Evolutionary conservation across 495 filamentous ascomycete genomes (phyloP).

Genomic region (Echria macrotheca): DNA sequence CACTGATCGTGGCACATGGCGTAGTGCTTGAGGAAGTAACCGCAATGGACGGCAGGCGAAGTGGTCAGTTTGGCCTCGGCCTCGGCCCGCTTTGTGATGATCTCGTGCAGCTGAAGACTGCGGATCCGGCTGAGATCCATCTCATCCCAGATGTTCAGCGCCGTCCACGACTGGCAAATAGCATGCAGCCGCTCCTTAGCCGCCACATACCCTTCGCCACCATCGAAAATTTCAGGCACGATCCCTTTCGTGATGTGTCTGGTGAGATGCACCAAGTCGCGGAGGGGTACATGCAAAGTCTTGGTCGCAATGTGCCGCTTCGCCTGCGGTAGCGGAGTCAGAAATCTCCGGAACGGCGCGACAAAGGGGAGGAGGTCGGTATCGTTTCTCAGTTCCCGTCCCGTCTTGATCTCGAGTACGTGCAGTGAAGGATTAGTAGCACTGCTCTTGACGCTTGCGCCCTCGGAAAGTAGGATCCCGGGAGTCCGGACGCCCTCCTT

Average conservation of each 20-base stretch:
- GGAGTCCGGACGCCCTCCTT: constrained; percentile 73
- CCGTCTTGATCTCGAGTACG: constrained; percentile 66
- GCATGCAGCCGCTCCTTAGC: constrained; percentile 58
- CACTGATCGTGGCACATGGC: constrained; percentile 93
- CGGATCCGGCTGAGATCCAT: constrained; percentile 74
- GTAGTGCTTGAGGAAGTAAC: constrained; percentile 79
- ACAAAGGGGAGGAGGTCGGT: constrained; percentile 78
- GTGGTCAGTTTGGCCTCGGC: constrained; percentile 54
- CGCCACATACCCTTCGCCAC: constrained; percentile 33
- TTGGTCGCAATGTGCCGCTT: constrained; percentile 60
- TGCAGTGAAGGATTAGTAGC: constrained; percentile 60
- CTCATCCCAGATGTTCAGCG: constrained; percentile 76
- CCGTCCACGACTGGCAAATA: constrained; percentile 64
- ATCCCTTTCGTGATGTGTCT: constrained; percentile 61
- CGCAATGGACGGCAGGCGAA: constrained; percentile 58
- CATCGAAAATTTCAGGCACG: constrained; percentile 46
- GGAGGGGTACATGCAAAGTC: constrained; percentile 56
- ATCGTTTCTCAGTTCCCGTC: constrained; percentile 58
- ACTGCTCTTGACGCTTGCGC: constrained; percentile 48
- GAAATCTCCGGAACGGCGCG: constrained; percentile 54
- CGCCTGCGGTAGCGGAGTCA: constrained; percentile 53
- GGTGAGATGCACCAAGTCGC: constrained; percentile 78
- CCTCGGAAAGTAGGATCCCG: constrained; percentile 74
- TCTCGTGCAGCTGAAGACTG: constrained; percentile 68
- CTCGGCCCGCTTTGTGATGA: constrained; percentile 60